Conservation (phyloP, 495 filamentous ascomycete species). For the Xylaria palmicola region DNA sequence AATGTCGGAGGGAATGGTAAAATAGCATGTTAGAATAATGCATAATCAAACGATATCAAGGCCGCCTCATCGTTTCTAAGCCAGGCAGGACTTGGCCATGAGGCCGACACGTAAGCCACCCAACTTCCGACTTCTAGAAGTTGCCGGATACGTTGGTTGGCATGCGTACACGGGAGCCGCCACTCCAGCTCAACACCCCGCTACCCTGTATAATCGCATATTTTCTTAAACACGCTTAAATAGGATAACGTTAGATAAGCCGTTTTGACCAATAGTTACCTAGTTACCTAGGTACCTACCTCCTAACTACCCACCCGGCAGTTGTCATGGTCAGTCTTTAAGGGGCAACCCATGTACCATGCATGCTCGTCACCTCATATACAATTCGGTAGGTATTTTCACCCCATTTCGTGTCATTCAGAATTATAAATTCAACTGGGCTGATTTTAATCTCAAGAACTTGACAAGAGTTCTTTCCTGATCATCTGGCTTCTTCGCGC, state of each 20-base stretch:
- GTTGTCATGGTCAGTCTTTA: too few species aligned
- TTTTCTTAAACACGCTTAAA: not conserved
- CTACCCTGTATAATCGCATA: not conserved
- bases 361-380: too few species aligned
- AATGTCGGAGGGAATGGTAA: not conserved
- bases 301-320: too few species aligned
- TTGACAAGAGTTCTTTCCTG: not conserved
- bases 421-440: too few species aligned
- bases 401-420: too few species aligned
- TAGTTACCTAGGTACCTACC: too few species aligned
- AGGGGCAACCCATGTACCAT: too few species aligned
- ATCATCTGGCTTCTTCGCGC: not conserved
- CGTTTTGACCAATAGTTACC: too few species aligned
- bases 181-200: not conserved
- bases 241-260: too few species aligned
- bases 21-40: too few species aligned
- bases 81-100: not conserved
- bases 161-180: not conserved
- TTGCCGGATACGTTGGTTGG: not conserved
- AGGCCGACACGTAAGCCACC: constrained; percentile 5
- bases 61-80: not conserved
- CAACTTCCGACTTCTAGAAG: constrained; percentile 2
- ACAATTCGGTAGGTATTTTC: too few species aligned
- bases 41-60: not conserved
- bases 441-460: too few species aligned